Conservation (phyloP, 2,329 filamentous ascomycete species). For the Sarocladium kiliense region DNA sequence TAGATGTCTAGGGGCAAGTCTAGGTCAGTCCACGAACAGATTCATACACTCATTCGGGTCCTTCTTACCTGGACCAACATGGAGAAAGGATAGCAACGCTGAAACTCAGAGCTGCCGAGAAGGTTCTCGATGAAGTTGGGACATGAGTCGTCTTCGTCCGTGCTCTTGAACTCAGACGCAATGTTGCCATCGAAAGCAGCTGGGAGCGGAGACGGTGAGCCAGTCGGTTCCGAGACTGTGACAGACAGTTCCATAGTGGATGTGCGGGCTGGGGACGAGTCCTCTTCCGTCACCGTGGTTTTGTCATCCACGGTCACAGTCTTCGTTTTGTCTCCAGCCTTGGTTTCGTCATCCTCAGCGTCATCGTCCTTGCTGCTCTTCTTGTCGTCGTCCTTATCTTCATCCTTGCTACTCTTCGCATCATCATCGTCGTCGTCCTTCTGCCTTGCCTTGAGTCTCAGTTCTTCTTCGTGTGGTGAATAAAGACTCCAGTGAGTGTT, state of each 20-base stretch:
- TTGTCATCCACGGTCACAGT: conserved; percentile 4
- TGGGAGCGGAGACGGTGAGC: conserved; percentile 41
- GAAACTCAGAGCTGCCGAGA: conserved; percentile 61
- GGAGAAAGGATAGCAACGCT: conserved; percentile 75
- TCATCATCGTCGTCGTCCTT: conserved; percentile 12
- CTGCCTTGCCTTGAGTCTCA: background rate
- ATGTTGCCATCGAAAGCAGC: conserved; percentile 63
- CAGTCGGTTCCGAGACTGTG: conserved; percentile 20
- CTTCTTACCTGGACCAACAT: conserved; percentile 70
- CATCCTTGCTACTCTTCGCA: background rate
- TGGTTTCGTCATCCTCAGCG: conserved; percentile 4
- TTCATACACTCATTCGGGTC: conserved; percentile 8
- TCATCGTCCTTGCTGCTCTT: conserved; percentile 10
- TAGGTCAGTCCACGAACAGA: background rate
- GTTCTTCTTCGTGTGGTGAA: background rate
- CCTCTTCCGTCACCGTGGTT: background rate
- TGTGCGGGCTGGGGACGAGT: conserved; percentile 11
- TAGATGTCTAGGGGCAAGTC: conserved; percentile 66
- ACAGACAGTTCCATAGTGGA: conserved; percentile 12
- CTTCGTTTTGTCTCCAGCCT: conserved; percentile 1
- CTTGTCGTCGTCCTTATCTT: conserved; percentile 8
- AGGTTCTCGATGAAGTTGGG: conserved; percentile 64
- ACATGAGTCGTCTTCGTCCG: conserved; percentile 47
- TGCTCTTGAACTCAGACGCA: conserved; percentile 54
- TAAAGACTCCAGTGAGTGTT: background rate